Evolutionary conservation across 2,329 filamentous ascomycete species (phyloP), one percentile per base, ranked within the genome.

Genomic region (Leptographium wingfieldii): DNA sequence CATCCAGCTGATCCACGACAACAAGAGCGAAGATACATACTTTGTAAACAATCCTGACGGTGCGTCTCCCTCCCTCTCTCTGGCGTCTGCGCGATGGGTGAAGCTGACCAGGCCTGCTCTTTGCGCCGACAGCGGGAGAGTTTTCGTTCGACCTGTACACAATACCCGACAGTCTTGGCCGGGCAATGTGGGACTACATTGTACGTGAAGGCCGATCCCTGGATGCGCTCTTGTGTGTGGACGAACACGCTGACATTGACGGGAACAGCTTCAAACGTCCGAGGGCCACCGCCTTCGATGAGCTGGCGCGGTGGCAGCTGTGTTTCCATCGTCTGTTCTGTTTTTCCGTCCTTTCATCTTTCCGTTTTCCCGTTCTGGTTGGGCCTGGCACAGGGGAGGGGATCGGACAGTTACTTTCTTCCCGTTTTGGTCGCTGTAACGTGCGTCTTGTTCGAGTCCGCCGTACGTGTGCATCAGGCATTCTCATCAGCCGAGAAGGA

Each of bases 121-220:
- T 27, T 9, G n/a, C 29, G 51, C 14, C 19, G 27, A 35, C 73
- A 80, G 91, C 92, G 69, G 94, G 94, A 69, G 94, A 99, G 75
- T 99, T 99, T 76, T 94, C 96, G 63, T 92, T 99, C 67, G 94
- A 99, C 70, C 81, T 99, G 61, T 97, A 96, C 76, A 97, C 94
- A n/a, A 84, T 99, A 65, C 92, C 94, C 1, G 94, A 97, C 65
- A 75, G 77, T 33, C 80, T 97, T 46, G 87, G 94, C 70, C 95
- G 94, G 73, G 91, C 90, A 84, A 85, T 99, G 62, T 97, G 92
- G 92, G 92, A 96, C 63, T 95, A 94, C 70, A 70, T 84, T 67
- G 80, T 79, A 71, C 71, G 73, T 71, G 48, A 2, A 11, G 7
- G 10, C 33, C 12, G 25, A 9, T 33, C 5, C 31, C 31, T 31